These are phyloP conservation scores for Chrysanthemum makinoi DNA, from an alignment of 129 eudicot species.

Conservation along the genomic window DNA sequence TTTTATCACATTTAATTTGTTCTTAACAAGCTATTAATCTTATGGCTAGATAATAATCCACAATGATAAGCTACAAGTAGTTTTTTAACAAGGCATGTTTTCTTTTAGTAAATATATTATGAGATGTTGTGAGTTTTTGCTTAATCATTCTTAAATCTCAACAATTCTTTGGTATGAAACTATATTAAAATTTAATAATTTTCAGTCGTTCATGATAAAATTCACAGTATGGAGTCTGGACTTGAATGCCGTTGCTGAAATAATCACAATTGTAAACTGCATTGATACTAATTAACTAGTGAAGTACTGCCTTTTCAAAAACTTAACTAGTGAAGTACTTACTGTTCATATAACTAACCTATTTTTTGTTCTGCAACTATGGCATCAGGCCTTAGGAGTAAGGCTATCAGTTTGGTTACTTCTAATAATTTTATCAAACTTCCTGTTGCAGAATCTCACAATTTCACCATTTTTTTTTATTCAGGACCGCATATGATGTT, in stretches of 20 bases:
- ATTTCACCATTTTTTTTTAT: constrained; percentile 3
- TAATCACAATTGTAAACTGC: background rate
- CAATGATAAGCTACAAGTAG: background rate
- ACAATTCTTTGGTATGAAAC: background rate
- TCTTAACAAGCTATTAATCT: background rate
- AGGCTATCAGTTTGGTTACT: background rate
- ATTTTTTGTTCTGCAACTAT: background rate
- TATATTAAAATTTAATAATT: background rate
- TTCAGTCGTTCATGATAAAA: background rate
- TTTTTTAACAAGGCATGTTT: background rate
- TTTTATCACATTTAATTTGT: background rate
- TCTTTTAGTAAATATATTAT: background rate
- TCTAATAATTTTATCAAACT: background rate
- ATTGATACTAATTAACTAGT: background rate
- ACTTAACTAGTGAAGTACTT: background rate
- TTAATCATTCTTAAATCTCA: background rate
- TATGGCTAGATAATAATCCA: background rate
- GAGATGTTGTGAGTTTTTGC: background rate
- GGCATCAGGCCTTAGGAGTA: background rate
- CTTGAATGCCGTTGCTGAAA: background rate
- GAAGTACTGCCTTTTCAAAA: background rate
- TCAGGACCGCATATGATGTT: constrained; percentile 90
- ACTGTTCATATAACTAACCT: too few species aligned
- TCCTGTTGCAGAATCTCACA: constrained; percentile 15
- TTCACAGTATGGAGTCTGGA: background rate